Evolutionary conservation across 2,329 filamentous ascomycete species (phyloP), one percentile per base, ranked within the genome.

Genomic region (Camptophora hylomeconis): DNA sequence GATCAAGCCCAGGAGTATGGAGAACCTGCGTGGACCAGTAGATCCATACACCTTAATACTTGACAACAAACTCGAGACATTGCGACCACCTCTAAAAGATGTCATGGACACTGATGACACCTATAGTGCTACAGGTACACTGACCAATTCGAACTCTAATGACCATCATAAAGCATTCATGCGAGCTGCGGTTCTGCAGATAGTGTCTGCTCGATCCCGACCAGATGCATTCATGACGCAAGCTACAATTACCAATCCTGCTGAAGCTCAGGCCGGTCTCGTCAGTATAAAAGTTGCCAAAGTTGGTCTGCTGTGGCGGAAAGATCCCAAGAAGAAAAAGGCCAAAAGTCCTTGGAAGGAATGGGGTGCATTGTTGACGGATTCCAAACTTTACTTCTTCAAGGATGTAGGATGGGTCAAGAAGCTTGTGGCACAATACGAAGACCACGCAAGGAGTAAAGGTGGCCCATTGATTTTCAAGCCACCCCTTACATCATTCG

Each of bases 281-380:
- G 87, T 98, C 7, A 87, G 95, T 53, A 92, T 98, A 49, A 93
- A 93, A 45, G 80, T 95, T 24, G 93, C 87, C 24, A 98, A 95
- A 53, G 86, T 98, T 27, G 89, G 89, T 3, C 61, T 93, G 2
- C 53, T 98, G 17, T 98, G 89, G 89, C 75, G 89, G 24, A 98
- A 98, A 51, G 84, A 93, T 40, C 61, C 69, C 1, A 94, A 92
- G 58, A 93, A 87, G 57, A 87, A 89, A 58, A 92, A 92, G 54
- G 79, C 84, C 1, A 72, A 87, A 23, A 94, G 87, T 7, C 87
- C 89, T 2, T 98, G 89, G 89, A 87, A 94, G 50, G 89, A 98
- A 65, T 98, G 89, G 89, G 89, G 89, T 29, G 89, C 84, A 14
- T 80, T 98, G 34, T 67, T 98, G 17, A 98, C 89, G 1, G 83